Evolutionary conservation across 1,284 basidiomycete genomes (phyloP).

Genomic region (Abortiporus biennis): DNA sequence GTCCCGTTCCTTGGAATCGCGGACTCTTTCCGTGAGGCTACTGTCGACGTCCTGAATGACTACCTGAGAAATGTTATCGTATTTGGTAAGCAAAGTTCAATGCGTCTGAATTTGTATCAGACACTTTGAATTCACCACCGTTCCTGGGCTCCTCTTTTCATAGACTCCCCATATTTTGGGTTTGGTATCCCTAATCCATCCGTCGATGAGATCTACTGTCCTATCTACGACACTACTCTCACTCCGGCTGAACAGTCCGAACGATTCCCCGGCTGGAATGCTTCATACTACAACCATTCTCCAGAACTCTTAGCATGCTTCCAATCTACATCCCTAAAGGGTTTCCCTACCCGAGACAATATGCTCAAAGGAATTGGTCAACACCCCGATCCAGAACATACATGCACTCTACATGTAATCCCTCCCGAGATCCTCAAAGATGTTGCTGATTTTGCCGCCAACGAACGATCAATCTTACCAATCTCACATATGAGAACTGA

Average conservation of each 20-base stretch:
- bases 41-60: slow-evolving; percentile 1
- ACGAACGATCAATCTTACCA: neutral
- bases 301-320: neutral
- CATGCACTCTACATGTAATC: neutral
- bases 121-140: neutral
- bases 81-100: too few relatives aligned
- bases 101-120: too few relatives aligned
- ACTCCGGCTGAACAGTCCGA: neutral
- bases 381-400: neutral
- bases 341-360: neutral
- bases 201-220: neutral
- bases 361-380: neutral
- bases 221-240: neutral
- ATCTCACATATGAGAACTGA: neutral
- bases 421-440: neutral
- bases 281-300: neutral
- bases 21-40: slow-evolving; percentile 6
- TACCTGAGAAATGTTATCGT: slow-evolving; percentile 10
- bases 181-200: neutral
- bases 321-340: neutral
- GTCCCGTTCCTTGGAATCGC: slow-evolving; percentile 7
- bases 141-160: neutral
- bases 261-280: neutral
- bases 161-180: neutral
- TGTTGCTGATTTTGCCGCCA: neutral